Conservation (phyloP, 352 stramenopile genomes). For the Discostella stelligera region DNA sequence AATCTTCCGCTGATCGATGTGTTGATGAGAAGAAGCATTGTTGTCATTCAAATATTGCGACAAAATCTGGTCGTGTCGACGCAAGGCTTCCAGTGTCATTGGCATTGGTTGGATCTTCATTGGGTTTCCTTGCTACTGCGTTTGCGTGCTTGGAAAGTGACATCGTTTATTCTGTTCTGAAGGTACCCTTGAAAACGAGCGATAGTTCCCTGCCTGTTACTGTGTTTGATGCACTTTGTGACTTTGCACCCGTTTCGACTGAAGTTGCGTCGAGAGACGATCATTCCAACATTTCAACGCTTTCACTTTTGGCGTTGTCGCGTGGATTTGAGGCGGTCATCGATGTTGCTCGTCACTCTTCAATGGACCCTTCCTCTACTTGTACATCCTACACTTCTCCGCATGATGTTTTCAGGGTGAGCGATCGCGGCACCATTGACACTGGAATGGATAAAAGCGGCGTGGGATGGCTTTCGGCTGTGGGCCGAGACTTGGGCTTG, state of each 20-base stretch:
- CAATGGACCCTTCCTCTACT: conserved; percentile 43
- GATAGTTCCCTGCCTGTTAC: neutral
- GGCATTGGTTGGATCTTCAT: conserved; percentile 38
- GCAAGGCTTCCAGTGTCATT: conserved; percentile 15
- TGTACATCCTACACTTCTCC: conserved; percentile 48
- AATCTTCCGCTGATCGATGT: conserved; percentile 22
- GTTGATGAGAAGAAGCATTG: conserved; percentile 11
- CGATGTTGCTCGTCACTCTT: conserved; percentile 32
- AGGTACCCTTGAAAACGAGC: conserved; percentile 5
- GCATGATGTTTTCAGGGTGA: conserved; percentile 11
- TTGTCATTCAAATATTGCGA: neutral
- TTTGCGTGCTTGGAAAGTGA: conserved; percentile 56
- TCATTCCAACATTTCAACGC: conserved; percentile 5
- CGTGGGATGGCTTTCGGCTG: conserved; percentile 43
- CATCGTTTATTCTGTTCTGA: conserved; percentile 47
- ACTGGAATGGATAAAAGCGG: conserved; percentile 46
- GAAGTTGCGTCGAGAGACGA: conserved; percentile 1
- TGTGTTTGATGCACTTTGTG: conserved; percentile 35
- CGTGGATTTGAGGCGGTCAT: conserved; percentile 40
- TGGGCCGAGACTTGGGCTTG: conserved; percentile 49
- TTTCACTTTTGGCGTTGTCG: conserved; percentile 45
- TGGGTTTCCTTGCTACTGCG: conserved; percentile 48
- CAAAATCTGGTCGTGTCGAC: conserved; percentile 23
- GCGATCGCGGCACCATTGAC: conserved; percentile 13
- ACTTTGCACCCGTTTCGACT: conserved; percentile 19